phyloP scores from a whole-genome alignment of 192 early-diverging fungal genomes.

The Globomyces pollinis-pini region DNA sequence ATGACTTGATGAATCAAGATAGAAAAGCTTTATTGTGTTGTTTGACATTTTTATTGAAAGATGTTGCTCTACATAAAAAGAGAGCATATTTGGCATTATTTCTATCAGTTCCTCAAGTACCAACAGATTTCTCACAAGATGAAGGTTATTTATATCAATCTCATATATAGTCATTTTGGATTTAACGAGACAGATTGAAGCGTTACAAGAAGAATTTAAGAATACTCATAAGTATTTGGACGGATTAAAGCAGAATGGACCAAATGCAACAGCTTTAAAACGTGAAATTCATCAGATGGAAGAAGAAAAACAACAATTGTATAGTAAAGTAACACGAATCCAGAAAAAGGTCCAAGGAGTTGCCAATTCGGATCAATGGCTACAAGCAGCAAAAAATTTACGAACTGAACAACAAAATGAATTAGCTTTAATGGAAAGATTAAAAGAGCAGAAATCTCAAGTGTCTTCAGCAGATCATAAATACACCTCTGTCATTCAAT shows the following conservation, averaged over 20 bases:
- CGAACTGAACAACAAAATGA: slow-evolving; percentile 44
- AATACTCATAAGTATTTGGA: slow-evolving; percentile 43
- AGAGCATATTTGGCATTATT: slow-evolving; percentile 47
- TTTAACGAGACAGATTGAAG: slow-evolving; percentile 33
- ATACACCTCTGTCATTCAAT: slow-evolving; percentile 21
- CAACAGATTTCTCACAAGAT: slow-evolving; percentile 47
- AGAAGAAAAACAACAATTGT: slow-evolving; percentile 57
- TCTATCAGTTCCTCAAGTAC: slow-evolving; percentile 41
- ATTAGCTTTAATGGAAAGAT: slow-evolving; percentile 17
- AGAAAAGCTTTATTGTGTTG: slow-evolving; percentile 23
- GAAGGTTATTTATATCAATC: slow-evolving; percentile 24
- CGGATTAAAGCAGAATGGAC: slow-evolving; percentile 27
- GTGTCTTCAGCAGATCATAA: slow-evolving; percentile 34
- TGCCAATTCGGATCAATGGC: slow-evolving; percentile 48
- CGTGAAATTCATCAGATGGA: slow-evolving; percentile 56
- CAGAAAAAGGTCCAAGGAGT: slow-evolving; percentile 48
- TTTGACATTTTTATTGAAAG: slow-evolving; percentile 41
- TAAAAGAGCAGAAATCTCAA: slow-evolving; percentile 40
- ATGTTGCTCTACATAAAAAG: slow-evolving; percentile 44
- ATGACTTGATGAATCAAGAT: not conserved
- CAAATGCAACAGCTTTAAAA: slow-evolving; percentile 35
- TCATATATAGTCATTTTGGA: slow-evolving; percentile 46
- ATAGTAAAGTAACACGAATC: slow-evolving; percentile 40
- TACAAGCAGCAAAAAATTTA: slow-evolving; percentile 49
- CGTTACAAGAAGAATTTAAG: slow-evolving; percentile 48